These are phyloP conservation scores for Fusarium denticulatum DNA, from an alignment of 2,329 filamentous ascomycete species.

Conservation along the genomic window DNA sequence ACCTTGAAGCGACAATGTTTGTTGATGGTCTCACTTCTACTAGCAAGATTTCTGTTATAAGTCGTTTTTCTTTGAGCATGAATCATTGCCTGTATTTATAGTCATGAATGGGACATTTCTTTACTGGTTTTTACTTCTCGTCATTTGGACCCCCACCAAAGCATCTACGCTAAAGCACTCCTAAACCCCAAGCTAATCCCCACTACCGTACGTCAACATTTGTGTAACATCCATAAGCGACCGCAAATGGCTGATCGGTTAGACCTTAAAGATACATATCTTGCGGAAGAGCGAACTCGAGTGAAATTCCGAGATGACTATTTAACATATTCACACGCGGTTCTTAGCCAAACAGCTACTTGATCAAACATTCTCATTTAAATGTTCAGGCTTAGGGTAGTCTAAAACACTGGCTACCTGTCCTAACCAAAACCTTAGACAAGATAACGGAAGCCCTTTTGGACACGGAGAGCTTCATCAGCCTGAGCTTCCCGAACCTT, in stretches of 20 bases:
- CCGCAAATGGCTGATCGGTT: rapidly evolving
- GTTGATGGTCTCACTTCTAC: not conserved
- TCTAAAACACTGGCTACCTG: not conserved
- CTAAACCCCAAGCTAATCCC: not conserved
- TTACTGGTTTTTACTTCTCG: rapidly evolving
- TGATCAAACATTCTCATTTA: not conserved
- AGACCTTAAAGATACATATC: rapidly evolving
- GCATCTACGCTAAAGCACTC: not conserved
- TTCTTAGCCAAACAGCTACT: not conserved
- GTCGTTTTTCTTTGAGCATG: not conserved
- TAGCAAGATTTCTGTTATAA: not conserved
- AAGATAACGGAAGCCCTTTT: slow-evolving; percentile 59
- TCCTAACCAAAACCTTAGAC: slow-evolving; percentile 43
- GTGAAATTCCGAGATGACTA: no score
- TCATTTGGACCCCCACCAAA: not conserved
- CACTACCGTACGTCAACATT: not conserved
- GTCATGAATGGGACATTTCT: not conserved
- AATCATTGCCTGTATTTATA: not conserved
- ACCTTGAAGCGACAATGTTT: not conserved
- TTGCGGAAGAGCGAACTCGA: rapidly evolving
- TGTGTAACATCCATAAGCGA: not conserved
- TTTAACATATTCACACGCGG: not conserved
- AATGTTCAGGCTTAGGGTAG: not conserved
- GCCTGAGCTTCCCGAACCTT: slow-evolving; percentile 51
- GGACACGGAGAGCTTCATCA: slow-evolving; percentile 57